Evolutionary conservation across 2,329 filamentous ascomycete genomes (phyloP), one percentile per base, ranked within the genome.

Genomic region (Coniella lustricola): DNA sequence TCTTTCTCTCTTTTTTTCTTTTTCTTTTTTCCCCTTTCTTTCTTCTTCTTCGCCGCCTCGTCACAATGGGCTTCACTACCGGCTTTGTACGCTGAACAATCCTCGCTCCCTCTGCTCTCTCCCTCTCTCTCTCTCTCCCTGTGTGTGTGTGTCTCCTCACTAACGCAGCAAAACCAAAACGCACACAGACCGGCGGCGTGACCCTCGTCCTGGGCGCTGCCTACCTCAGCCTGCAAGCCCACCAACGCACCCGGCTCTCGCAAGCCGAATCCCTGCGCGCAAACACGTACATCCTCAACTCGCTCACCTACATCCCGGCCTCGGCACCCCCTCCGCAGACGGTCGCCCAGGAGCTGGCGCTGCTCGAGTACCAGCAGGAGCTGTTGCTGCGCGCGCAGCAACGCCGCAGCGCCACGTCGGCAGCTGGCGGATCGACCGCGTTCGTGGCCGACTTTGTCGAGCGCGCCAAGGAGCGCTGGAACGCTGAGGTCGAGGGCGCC

Each of bases 401-500:
- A 1, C 49, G 43, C 8, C 29, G 44, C 14, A 13, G 21, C 10
- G 43, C 76, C 53, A 72, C 5, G 5, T 29, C 25, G 5, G 25
- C 25, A 5, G 5, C 25, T 5, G 25, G 25, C 25, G n/a, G n/a
- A n/a, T 29, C 25, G 25, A 29, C 25, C 5, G 25, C 25, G 10
- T 29, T 5, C 25, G 25, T 29, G 25, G 10, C 75, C 22, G 73
- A 74, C 41, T 68, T 86, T 43, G 62, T 81, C 46, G 85, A 90
- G 61, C 71, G 79, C 32, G 74, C 83, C 58, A 91, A 91, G 70
- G 83, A 87, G 59, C 73, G 79, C 52, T 91, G 87, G 87, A 91
- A 93, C 64, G 66, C 75, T 44, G 86, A 91, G 65, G 66, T 91
- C 32, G 77, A 84, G 63, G 72, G 73, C 52, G 74, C 83, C 44